Evolutionary conservation across 257 asterid species (phyloP), one percentile per base, ranked within the genome.

Genomic region (Primulina huaijiensis): DNA sequence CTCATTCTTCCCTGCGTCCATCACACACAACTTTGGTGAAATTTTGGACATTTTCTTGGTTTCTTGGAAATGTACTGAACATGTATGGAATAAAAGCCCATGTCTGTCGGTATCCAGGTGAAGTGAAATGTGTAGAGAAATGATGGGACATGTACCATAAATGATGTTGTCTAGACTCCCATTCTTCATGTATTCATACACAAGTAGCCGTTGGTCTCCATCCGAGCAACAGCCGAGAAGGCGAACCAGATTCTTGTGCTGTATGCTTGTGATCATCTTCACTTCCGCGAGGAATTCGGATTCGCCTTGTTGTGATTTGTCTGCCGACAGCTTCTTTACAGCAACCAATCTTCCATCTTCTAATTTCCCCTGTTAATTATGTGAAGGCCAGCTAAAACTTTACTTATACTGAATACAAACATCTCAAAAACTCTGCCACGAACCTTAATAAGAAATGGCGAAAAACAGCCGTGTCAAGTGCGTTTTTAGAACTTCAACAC

Each of bases 151-250:
- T 11, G 0, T 40, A 90, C 97, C 95, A 62, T 82, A 88, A 64
- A 90, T 6, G 59, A 88, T 86, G 72, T 62, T 91, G 71, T 90
- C 97, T 78, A 90, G 81, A 69, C 97, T 88, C 72, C 88, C 65
- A 67, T 90, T 88, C 78, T 86, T 90, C 93, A 90, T 83, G 78
- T 86, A 88, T 77, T 90, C 97, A 33, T 90, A 90, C 59, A 88
- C 93, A 58, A 89, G 95, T 10, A 89, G 84, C 40, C 95, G 72
- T 38, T 87, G 92, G 77, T 79, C 82, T 64, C 95, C 89, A 65
- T 87, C 89, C 11, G 92, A 86, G 80, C 92, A 90, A 79, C 96
- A 87, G 12, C 96, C 92, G 3, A 87, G 76, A 79, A 87, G 92
- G 71, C 92, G 86, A 33, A 90, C 90, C 69, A 87, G 88, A 79